These are phyloP conservation scores for Dioscorea dumetorum DNA, from an alignment of 106 monocot species.

Conservation along the genomic window DNA sequence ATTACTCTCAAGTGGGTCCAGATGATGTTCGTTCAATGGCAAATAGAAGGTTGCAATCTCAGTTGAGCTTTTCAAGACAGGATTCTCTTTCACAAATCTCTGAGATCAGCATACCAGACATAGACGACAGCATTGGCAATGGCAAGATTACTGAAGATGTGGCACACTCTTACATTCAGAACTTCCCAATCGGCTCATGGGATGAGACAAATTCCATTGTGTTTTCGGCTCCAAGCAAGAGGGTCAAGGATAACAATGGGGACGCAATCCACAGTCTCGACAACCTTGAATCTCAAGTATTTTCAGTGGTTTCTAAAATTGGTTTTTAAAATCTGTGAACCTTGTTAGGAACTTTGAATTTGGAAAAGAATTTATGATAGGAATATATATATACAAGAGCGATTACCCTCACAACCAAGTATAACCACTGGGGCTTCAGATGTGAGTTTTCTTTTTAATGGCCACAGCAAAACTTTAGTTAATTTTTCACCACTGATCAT, in stretches of 20 bases:
- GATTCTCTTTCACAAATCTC: conserved; percentile 10
- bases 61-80: conserved; percentile 10
- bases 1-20: background rate
- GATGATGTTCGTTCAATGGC: conserved; percentile 4
- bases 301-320: no score
- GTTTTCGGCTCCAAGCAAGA: conserved; percentile 47
- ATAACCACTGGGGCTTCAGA: no score
- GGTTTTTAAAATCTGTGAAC: no score
- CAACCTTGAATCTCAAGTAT: conserved; percentile 52
- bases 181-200: conserved; percentile 58
- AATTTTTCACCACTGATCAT: no score
- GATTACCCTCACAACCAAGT: no score
- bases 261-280: conserved; percentile 36
- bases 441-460: no score
- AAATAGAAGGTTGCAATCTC: conserved; percentile 6
- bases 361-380: no score
- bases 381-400: no score
- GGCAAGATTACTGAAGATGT: conserved; percentile 4
- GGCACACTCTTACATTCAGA: conserved; percentile 11
- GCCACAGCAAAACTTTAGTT: no score
- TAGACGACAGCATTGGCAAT: conserved; percentile 22
- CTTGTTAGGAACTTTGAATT: no score
- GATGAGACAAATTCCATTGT: conserved; percentile 73
- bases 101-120: conserved; percentile 3
- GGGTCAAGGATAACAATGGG: conserved; percentile 34